Evolutionary conservation across 108 stramenopile genomes (phyloP).

Genomic region (Cylindrotheca fusiformis): DNA sequence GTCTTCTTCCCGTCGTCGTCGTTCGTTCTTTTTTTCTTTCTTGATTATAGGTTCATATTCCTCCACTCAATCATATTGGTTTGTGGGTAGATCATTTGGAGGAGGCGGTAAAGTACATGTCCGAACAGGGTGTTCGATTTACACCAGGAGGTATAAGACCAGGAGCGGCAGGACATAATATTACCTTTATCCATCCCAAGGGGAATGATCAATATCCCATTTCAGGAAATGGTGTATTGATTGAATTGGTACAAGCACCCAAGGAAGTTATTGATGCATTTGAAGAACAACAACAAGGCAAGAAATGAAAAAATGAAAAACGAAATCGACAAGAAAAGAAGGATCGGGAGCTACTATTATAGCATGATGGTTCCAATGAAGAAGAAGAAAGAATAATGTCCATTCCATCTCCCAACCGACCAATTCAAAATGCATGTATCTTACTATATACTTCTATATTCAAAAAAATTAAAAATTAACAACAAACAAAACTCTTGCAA

Average conservation of each 20-base stretch:
- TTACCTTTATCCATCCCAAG: conserved; percentile 97
- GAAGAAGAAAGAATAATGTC: too few relatives aligned
- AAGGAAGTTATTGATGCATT: conserved; percentile 79
- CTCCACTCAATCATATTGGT: conserved; percentile 97
- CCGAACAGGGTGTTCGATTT: conserved; percentile 76
- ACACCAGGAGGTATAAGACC: conserved; percentile 90
- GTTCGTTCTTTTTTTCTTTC: conserved; percentile 3
- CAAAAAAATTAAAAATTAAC: too few relatives aligned
- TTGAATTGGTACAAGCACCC: conserved; percentile 98
- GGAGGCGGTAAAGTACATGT: conserved; percentile 85
- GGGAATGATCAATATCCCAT: conserved; percentile 87
- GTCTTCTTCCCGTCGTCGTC: background rate
- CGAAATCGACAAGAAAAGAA: too few relatives aligned
- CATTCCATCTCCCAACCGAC: too few relatives aligned
- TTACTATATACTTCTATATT: too few relatives aligned
- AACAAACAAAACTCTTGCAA: too few relatives aligned
- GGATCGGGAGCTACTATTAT: too few relatives aligned
- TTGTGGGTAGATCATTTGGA: conserved; percentile 90
- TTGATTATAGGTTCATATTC: conserved; percentile 80
- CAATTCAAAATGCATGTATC: too few relatives aligned
- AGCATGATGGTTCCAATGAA: too few relatives aligned
- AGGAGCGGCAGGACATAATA: conserved; percentile 94
- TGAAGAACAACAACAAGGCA: too few relatives aligned
- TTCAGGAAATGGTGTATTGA: conserved; percentile 90
- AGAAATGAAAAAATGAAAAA: too few relatives aligned